phyloP scores from a whole-genome alignment of 2,329 filamentous ascomycete genomes.

The Penicillium sp. region DNA sequence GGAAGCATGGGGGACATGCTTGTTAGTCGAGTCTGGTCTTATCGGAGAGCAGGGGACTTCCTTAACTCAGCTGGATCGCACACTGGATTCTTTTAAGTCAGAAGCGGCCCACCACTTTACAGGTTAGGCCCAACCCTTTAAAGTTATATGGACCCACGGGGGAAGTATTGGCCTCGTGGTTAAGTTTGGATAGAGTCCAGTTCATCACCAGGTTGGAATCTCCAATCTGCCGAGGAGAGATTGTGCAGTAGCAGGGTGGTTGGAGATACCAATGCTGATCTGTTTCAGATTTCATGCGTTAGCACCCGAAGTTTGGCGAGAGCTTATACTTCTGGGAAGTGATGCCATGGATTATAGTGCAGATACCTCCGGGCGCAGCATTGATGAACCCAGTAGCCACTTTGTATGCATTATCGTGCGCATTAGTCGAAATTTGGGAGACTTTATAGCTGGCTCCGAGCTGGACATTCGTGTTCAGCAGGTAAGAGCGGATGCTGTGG shows the following conservation, averaged over 20 bases:
- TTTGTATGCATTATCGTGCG: constrained; percentile 59
- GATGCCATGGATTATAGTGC: neutral
- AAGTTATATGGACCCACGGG: constrained; percentile 72
- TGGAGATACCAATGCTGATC: constrained; percentile 60
- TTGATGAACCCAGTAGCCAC: constrained; percentile 71
- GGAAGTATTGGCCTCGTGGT: constrained; percentile 76
- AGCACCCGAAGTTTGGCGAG: neutral
- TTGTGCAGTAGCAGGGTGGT: constrained; percentile 77
- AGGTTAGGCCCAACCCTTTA: constrained; percentile 54
- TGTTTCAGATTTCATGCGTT: neutral
- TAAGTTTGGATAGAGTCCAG: constrained; percentile 68
- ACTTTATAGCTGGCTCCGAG: constrained; percentile 68
- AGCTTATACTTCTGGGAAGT: neutral
- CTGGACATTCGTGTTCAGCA: constrained; percentile 69
- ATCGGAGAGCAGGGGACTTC: constrained; percentile 55
- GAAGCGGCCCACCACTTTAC: constrained; percentile 69
- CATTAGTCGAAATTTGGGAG: constrained; percentile 57
- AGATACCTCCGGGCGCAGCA: constrained; percentile 60
- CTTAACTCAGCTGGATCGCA: constrained; percentile 60
- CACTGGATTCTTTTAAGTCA: constrained; percentile 53
- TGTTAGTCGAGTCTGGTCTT: constrained; percentile 71
- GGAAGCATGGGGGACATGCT: constrained; percentile 68
- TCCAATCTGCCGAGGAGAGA: constrained; percentile 57
- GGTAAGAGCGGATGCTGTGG: constrained; percentile 61
- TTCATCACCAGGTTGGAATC: constrained; percentile 59